Percentiles rank a stretch among this genome's conserved stretches.
Conservation (phyloP, 2,329 filamentous ascomycete genomes). For the Scytalidium lignicola region DNA sequence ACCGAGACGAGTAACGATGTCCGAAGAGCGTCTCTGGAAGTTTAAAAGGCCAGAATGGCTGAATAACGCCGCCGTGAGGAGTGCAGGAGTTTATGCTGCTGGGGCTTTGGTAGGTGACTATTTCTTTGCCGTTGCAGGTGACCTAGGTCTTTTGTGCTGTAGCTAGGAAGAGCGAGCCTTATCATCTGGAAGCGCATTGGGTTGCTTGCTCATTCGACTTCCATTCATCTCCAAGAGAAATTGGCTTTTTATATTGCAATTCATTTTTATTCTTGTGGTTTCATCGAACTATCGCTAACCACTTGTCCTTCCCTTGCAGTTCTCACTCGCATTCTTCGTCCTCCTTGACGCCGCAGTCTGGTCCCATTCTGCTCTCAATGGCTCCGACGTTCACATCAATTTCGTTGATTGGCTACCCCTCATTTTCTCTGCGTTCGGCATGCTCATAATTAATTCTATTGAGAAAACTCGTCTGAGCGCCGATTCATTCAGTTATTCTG, state of each 20-base stretch:
- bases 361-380: conserved; percentile 57
- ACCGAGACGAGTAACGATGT: conserved; percentile 35
- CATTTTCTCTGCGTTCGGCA: conserved; percentile 61
- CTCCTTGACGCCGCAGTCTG: conserved; percentile 64
- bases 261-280: too few species aligned
- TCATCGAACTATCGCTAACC: neutral
- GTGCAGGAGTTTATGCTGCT: conserved; percentile 57
- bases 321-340: conserved; percentile 64
- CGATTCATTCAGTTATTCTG: conserved; percentile 58
- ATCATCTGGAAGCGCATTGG: too few species aligned
- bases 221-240: neutral
- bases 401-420: conserved; percentile 68
- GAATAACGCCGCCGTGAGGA: conserved; percentile 58
- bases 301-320: conserved; percentile 35
- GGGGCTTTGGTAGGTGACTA: conserved; percentile 53
- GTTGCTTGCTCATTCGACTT: neutral
- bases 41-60: conserved; percentile 63
- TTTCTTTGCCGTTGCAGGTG: neutral
- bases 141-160: too few species aligned
- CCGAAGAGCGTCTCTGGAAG: conserved; percentile 63
- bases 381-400: conserved; percentile 55
- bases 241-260: too few species aligned
- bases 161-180: too few species aligned
- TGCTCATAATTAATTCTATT: conserved; percentile 68
- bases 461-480: conserved; percentile 61